Base-by-base conservation (phyloP, 2,329 filamentous ascomycete genomes). In the Colletotrichum nymphaeae region DNA sequence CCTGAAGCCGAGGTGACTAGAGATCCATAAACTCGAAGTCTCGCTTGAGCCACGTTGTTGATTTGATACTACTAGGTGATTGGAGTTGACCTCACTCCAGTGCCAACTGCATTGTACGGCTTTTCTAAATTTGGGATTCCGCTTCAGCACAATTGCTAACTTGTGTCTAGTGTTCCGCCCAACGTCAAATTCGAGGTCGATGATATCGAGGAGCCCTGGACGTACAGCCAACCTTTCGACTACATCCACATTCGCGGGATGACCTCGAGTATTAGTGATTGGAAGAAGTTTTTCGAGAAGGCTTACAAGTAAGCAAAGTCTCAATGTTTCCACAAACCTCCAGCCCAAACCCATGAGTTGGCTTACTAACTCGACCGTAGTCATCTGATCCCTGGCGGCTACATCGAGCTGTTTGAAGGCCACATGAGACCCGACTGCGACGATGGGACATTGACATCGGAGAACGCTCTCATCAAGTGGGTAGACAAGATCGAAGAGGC, bases 121-220 rank as follows among this genome's bases (percentile, higher is more conserved):
- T n/a, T n/a, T n/a, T n/a, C n/a, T n/a, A n/a, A n/a, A n/a, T n/a
- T n/a, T n/a, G n/a, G n/a, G n/a, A n/a, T n/a, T n/a, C n/a, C n/a
- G n/a, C n/a, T n/a, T n/a, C n/a, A n/a, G n/a, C n/a, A n/a, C n/a
- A n/a, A n/a, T n/a, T n/a, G n/a, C n/a, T n/a, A n/a, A n/a, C n/a
- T n/a, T n/a, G n/a, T n/a, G n/a, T n/a, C n/a, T n/a, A 24, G 81
- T 78, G 85, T 89, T 6, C 89, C 90, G 3, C 87, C 88, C 14
- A 92, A 92, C 74, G 83, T 90, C 37, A 84, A 85, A 53, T 91
- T 83, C 30, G 28, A 35, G 42, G 60, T 63, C 4, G 60, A 53
- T 7, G 42, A 63, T 35, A 2, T 35, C 2, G 60, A 63, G 6
- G 60, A 63, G 19, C 60, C 60, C 6, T 63, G 60, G 60, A 6